A percentile compares a stretch with the other conserved stretches of the same genome.
Evolutionary conservation across 495 filamentous ascomycete species (phyloP).

Genomic region (Halenospora varia): DNA sequence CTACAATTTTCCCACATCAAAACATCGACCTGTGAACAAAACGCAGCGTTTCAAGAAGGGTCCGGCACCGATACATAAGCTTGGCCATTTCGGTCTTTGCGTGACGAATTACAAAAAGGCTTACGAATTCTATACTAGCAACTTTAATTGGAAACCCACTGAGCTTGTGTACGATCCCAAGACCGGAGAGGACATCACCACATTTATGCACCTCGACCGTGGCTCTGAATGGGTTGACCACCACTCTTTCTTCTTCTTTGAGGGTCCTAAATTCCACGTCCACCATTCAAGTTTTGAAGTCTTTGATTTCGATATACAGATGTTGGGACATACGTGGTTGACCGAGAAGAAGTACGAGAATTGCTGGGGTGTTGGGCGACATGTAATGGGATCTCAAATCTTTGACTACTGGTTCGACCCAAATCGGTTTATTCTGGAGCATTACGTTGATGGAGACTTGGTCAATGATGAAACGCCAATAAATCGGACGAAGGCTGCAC

Average conservation of each 20-base stretch:
- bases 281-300: constrained; percentile 75
- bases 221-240: constrained; percentile 62
- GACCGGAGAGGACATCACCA: constrained; percentile 44
- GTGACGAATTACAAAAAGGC: constrained; percentile 54
- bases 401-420: constrained; percentile 73
- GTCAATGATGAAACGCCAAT: constrained; percentile 55
- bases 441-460: constrained; percentile 68
- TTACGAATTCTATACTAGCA: constrained; percentile 57
- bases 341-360: constrained; percentile 56
- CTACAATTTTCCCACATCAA: constrained; percentile 44
- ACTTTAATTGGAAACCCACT: constrained; percentile 64
- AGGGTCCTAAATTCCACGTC: constrained; percentile 52
- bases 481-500: constrained; percentile 34
- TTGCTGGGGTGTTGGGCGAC: constrained; percentile 70
- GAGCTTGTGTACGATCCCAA: constrained; percentile 48
- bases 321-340: constrained; percentile 70
- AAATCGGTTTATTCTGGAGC: constrained; percentile 57
- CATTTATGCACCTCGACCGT: constrained; percentile 63
- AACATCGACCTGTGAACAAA: constrained; percentile 42
- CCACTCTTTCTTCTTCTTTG: constrained; percentile 67
- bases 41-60: constrained; percentile 56
- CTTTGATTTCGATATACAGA: constrained; percentile 71
- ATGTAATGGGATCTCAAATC: constrained; percentile 61
- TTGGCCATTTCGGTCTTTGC: constrained; percentile 68
- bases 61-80: constrained; percentile 68